Percentiles rank a stretch among this genome's conserved stretches.
These are phyloP conservation scores for Clonostachys chloroleuca DNA, from an alignment of 2,329 filamentous ascomycete species.

Conservation along the genomic window DNA sequence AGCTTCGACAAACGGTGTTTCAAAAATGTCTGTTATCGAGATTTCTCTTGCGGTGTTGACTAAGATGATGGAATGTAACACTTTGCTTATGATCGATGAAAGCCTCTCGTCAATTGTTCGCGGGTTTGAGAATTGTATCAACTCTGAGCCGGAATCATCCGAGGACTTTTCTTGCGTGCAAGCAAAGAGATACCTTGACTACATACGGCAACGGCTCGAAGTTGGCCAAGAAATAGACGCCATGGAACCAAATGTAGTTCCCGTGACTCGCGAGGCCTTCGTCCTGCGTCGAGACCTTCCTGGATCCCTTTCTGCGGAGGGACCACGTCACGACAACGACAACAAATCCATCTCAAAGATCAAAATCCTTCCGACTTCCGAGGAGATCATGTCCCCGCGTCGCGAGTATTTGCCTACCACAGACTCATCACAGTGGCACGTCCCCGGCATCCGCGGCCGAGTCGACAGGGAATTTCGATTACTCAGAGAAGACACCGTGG, in stretches of 20 bases:
- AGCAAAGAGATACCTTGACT: slow-evolving; percentile 10
- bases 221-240: slow-evolving; percentile 13
- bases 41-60: no score
- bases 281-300: slow-evolving; percentile 23
- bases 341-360: slow-evolving; percentile 37
- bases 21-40: no score
- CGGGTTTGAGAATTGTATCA: no score
- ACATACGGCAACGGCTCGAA: slow-evolving; percentile 20
- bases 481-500: slow-evolving; percentile 49
- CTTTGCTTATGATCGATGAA: no score
- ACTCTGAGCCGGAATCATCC: no score
- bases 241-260: slow-evolving; percentile 6
- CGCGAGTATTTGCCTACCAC: slow-evolving; percentile 37
- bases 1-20: no score
- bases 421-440: slow-evolving; percentile 26
- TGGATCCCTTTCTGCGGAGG: slow-evolving; percentile 19
- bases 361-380: slow-evolving; percentile 39
- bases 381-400: slow-evolving; percentile 36
- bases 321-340: slow-evolving; percentile 45
- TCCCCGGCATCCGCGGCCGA: slow-evolving; percentile 35
- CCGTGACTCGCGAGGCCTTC: slow-evolving; percentile 16
- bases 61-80: no score
- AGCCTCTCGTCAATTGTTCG: no score
- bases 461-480: slow-evolving; percentile 53
- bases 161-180: no score